Evolutionary conservation across 768 basidiomycete genomes (phyloP).

Genomic region (Hygrophorus russula): DNA sequence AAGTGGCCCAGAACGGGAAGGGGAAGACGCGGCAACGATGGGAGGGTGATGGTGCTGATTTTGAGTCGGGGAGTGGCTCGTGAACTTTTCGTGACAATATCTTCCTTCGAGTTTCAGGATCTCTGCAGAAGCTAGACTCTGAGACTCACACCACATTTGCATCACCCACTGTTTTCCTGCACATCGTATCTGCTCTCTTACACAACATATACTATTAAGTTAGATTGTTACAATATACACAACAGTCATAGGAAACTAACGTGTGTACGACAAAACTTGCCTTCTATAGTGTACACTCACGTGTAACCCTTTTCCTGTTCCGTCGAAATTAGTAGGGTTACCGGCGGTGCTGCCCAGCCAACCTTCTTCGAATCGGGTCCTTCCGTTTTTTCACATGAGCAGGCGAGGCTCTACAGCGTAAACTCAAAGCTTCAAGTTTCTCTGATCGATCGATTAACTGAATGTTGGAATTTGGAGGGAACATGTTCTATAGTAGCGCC

Average conservation of each 20-base stretch:
- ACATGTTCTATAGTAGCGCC: too few relatives aligned
- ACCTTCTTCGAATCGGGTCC: too few relatives aligned
- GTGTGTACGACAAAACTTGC: too few relatives aligned
- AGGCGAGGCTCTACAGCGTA: too few relatives aligned
- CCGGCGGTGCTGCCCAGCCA: too few relatives aligned
- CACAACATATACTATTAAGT: conserved; percentile 2
- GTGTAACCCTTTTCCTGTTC: too few relatives aligned
- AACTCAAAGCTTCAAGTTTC: too few relatives aligned
- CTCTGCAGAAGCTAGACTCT: conserved; percentile 1
- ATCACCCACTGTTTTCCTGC: conserved; percentile 7
- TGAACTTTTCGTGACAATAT: conserved; percentile 3
- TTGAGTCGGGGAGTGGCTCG: conserved; percentile 9
- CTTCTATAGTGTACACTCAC: too few relatives aligned
- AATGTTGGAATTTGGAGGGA: too few relatives aligned
- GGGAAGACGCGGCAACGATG: conserved; percentile 45
- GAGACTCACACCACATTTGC: conserved; percentile 4
- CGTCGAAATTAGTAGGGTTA: too few relatives aligned
- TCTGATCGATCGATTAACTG: too few relatives aligned
- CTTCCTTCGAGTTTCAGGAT: conserved; percentile 1
- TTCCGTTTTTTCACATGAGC: too few relatives aligned
- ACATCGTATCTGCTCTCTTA: conserved; percentile 1
- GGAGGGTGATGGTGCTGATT: conserved; percentile 21
- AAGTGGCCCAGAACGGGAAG: conserved; percentile 43
- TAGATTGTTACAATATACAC: conserved; percentile 7
- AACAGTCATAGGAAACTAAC: not conserved